phyloP scores from a whole-genome alignment of 2,329 filamentous ascomycete species.

The Pseudogymnoascus sp. region DNA sequence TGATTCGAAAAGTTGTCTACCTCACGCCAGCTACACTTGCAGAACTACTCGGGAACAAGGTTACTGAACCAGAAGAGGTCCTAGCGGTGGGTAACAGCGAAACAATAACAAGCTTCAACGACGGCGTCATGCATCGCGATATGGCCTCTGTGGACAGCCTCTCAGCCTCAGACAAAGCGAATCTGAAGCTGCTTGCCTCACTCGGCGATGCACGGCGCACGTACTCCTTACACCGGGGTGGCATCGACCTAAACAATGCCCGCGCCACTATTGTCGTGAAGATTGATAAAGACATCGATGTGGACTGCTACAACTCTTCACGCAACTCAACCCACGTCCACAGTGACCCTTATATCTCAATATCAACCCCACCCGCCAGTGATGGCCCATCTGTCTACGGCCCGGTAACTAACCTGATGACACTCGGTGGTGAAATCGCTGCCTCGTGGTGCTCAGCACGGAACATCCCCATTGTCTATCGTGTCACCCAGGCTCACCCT shows the following conservation, averaged over 20 bases:
- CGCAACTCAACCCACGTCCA: background rate
- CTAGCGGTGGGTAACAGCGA: slow-evolving; percentile 1
- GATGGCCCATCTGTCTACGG: slow-evolving; percentile 14
- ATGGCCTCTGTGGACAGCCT: slow-evolving; percentile 30
- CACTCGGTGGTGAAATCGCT: slow-evolving; percentile 52
- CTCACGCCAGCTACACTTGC: slow-evolving; percentile 46
- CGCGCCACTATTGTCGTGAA: slow-evolving; percentile 37
- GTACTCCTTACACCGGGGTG: slow-evolving; percentile 38
- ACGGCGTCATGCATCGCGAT: background rate
- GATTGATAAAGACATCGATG: slow-evolving; percentile 27
- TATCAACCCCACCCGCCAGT: background rate
- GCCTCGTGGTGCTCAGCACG: slow-evolving; percentile 53
- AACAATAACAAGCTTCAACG: background rate
- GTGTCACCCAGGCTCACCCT: slow-evolving; percentile 24
- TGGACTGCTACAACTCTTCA: background rate
- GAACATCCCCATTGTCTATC: slow-evolving; percentile 52
- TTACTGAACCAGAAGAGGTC: background rate
- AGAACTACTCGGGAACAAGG: slow-evolving; percentile 18
- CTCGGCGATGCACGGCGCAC: slow-evolving; percentile 37
- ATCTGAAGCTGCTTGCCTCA: slow-evolving; percentile 40
- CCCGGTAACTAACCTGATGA: slow-evolving; percentile 46
- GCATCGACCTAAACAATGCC: slow-evolving; percentile 41
- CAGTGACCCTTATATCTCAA: background rate
- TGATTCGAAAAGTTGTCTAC: slow-evolving; percentile 47
- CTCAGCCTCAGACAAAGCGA: slow-evolving; percentile 33